phyloP scores from a whole-genome alignment of 2,329 filamentous ascomycete species.

The Trichoderma afroharzianum region DNA sequence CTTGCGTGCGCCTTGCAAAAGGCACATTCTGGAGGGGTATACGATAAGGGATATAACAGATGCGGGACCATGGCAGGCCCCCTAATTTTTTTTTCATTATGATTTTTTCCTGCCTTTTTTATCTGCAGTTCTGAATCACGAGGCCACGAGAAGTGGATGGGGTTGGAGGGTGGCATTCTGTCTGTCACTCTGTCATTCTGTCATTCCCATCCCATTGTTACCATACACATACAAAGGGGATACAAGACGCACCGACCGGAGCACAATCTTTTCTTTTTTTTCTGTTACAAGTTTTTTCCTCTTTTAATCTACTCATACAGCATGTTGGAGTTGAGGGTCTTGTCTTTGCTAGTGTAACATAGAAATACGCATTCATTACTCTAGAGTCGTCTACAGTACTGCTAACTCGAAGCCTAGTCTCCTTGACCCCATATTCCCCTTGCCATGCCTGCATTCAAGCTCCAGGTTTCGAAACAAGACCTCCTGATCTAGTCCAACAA shows the following conservation, averaged over 20 bases:
- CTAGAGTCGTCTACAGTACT: neutral
- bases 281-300: neutral
- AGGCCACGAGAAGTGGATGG: neutral
- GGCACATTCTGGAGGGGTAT: neutral
- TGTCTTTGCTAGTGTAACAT: neutral
- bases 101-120: neutral
- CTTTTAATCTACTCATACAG: neutral
- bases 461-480: neutral
- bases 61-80: neutral
- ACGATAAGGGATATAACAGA: neutral
- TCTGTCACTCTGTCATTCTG: neutral
- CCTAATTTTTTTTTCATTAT: neutral
- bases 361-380: neutral
- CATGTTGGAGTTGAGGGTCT: neutral
- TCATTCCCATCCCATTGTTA: neutral
- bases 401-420: neutral
- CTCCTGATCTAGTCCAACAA: neutral
- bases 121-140: neutral
- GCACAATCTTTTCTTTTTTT: neutral
- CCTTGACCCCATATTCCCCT: neutral
- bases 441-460: neutral
- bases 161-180: neutral
- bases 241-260: neutral
- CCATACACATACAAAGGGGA: neutral
- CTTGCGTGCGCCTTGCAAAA: constrained; percentile 7